Conservation (phyloP, 768 basidiomycete species). For the Lactarius indigo region DNA sequence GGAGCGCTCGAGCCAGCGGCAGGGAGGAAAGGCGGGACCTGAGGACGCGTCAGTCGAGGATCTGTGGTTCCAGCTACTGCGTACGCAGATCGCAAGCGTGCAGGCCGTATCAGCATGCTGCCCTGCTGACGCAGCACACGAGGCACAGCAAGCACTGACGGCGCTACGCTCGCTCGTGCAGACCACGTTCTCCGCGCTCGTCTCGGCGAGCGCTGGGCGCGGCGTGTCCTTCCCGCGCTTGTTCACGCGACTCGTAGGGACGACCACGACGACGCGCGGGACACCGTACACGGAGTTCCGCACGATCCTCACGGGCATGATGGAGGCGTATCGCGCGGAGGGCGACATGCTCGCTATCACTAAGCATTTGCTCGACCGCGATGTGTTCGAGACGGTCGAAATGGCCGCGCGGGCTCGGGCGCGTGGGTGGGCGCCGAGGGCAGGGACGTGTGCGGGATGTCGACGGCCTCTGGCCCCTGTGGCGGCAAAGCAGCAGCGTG, state of each 20-base stretch:
- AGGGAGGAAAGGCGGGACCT: conserved; percentile 27
- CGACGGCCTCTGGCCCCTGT: conserved; percentile 41
- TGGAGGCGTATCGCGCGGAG: conserved; percentile 90
- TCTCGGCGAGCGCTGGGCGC: conserved; percentile 68
- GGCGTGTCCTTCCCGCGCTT: conserved; percentile 83
- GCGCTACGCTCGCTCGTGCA: conserved; percentile 74
- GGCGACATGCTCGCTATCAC: conserved; percentile 87
- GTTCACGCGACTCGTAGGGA: conserved; percentile 88
- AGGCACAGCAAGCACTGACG: conserved; percentile 37
- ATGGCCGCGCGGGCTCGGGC: conserved; percentile 52
- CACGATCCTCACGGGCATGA: conserved; percentile 88
- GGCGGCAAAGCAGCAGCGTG: conserved; percentile 10
- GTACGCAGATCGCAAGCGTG: conserved; percentile 75
- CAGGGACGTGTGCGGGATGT: conserved; percentile 51
- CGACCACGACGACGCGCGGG: conserved; percentile 43
- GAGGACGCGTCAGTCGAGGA: conserved; percentile 60
- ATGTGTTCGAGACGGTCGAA: conserved; percentile 73
- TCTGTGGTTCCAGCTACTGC: conserved; percentile 85
- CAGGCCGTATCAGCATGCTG: conserved; percentile 58
- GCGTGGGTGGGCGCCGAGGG: conserved; percentile 58
- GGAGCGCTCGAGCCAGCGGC: conserved; percentile 46
- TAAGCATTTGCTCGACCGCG: conserved; percentile 73
- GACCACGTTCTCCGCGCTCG: conserved; percentile 76
- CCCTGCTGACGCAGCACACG: conserved; percentile 20
- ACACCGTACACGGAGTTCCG: conserved; percentile 89